These are phyloP conservation scores for Exophiala lecanii-corni DNA, from an alignment of 2,329 filamentous ascomycete species.

Conservation along the genomic window DNA sequence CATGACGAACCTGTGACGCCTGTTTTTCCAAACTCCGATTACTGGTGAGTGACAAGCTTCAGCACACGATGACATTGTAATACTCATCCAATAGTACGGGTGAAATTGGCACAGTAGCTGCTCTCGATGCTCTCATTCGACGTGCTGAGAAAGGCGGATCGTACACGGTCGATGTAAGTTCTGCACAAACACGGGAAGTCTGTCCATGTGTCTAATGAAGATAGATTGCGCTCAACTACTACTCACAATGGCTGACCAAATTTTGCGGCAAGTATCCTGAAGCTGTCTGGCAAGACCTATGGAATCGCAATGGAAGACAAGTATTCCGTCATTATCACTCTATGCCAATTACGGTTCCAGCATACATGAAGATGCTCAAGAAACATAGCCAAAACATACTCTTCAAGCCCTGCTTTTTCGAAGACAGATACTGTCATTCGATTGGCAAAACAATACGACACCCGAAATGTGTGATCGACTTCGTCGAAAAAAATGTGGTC, in stretches of 20 bases:
- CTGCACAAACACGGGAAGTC: too few species aligned
- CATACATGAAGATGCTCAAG: slow-evolving; percentile 39
- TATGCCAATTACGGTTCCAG: slow-evolving; percentile 42
- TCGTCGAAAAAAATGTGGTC: slow-evolving; percentile 34
- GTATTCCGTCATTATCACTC: slow-evolving; percentile 50
- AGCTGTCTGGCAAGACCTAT: slow-evolving; percentile 47
- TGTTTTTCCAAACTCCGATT: slow-evolving; percentile 54
- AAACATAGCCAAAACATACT: slow-evolving; percentile 38
- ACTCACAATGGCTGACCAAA: slow-evolving; percentile 39
- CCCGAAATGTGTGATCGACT: slow-evolving; percentile 45
- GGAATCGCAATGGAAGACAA: slow-evolving; percentile 41
- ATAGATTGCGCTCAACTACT: slow-evolving; percentile 31
- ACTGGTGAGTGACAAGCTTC: too few species aligned
- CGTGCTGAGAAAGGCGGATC: slow-evolving; percentile 52
- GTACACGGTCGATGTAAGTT: slow-evolving; percentile 21
- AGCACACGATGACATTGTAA: too few species aligned
- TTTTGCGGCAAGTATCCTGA: slow-evolving; percentile 38
- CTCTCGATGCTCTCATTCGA: slow-evolving; percentile 59
- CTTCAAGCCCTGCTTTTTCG: slow-evolving; percentile 48
- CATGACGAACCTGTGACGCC: slow-evolving; percentile 36
- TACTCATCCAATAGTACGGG: too few species aligned
- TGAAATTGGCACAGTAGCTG: slow-evolving; percentile 65
- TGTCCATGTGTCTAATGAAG: too few species aligned
- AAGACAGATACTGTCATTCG: slow-evolving; percentile 35
- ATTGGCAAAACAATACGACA: slow-evolving; percentile 36